Conservation (phyloP, 176 grass and related monocot species). For the Leersia perrieri region DNA sequence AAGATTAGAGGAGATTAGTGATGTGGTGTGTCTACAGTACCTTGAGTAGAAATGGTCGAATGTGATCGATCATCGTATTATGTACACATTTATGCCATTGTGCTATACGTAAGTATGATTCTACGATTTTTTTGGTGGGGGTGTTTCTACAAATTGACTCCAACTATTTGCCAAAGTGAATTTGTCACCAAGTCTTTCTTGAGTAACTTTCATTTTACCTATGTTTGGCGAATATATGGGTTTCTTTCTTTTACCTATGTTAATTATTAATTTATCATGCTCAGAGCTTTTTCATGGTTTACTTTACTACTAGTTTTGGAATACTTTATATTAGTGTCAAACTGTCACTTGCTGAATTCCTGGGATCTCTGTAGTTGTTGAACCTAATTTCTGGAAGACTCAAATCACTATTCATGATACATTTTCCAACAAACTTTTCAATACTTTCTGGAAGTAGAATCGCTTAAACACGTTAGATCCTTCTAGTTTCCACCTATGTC, state of each 20-base stretch:
- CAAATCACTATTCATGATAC: not conserved
- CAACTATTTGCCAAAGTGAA: not conserved
- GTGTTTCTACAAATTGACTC: not conserved
- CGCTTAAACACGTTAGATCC: not conserved
- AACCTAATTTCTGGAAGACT: not conserved
- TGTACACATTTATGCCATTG: not conserved
- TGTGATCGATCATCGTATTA: not conserved
- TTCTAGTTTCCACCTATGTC: not conserved
- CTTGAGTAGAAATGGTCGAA: not conserved
- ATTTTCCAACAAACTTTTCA: not conserved
- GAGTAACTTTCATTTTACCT: too few species aligned
- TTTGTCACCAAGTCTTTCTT: too few species aligned
- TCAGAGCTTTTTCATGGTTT: not conserved
- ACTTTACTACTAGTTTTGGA: not conserved
- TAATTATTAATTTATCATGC: not conserved
- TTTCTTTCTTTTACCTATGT: not conserved
- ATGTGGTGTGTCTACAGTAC: not conserved
- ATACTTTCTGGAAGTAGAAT: not conserved
- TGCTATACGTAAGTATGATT: too few species aligned
- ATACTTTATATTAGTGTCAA: not conserved
- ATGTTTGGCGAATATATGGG: not conserved
- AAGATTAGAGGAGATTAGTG: not conserved
- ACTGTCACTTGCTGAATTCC: not conserved
- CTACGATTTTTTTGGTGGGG: too few species aligned
- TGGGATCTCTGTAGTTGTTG: not conserved